phyloP scores from a whole-genome alignment of 352 stramenopile genomes.

The Phytophthora ramorum region DNA sequence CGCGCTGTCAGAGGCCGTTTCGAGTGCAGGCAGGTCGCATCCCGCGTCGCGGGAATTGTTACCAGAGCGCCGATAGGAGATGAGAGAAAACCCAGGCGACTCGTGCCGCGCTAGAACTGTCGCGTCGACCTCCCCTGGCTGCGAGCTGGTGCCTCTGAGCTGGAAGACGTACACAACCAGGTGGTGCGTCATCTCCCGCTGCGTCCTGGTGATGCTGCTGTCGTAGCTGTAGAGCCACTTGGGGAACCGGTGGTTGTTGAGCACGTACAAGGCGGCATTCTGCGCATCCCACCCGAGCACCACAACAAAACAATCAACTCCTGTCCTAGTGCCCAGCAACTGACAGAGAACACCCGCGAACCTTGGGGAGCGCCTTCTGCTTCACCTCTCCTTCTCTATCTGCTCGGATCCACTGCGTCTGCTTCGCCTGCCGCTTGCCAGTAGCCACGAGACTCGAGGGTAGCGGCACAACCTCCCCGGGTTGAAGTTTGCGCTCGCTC shows the following conservation, averaged over 20 bases:
- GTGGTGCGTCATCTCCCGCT: slow-evolving; percentile 52
- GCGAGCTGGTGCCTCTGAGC: neutral
- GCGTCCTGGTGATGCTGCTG: slow-evolving; percentile 45
- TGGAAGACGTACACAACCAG: slow-evolving; percentile 41
- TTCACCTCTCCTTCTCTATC: slow-evolving; percentile 38
- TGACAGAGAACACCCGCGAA: neutral
- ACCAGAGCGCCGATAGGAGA: slow-evolving; percentile 47
- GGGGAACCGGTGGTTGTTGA: slow-evolving; percentile 50
- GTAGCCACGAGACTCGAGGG: slow-evolving; percentile 10
- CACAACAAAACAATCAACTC: neutral
- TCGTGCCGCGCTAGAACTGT: slow-evolving; percentile 37
- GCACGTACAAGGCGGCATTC: slow-evolving; percentile 38
- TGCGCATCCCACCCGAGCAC: neutral
- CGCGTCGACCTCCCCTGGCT: neutral
- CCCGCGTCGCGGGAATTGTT: neutral
- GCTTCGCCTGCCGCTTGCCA: slow-evolving; percentile 5
- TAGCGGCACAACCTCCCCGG: slow-evolving; percentile 16
- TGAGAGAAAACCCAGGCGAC: slow-evolving; percentile 39
- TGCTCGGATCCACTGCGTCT: slow-evolving; percentile 37
- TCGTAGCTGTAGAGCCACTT: slow-evolving; percentile 62
- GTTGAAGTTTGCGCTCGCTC: slow-evolving; percentile 15
- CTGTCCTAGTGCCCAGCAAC: neutral
- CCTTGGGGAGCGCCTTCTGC: slow-evolving; percentile 33
- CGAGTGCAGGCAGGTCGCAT: neutral
- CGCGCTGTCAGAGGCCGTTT: neutral